Conservation (phyloP, 371 early-diverging fungal genomes). For the Cladochytrium tenue region DNA sequence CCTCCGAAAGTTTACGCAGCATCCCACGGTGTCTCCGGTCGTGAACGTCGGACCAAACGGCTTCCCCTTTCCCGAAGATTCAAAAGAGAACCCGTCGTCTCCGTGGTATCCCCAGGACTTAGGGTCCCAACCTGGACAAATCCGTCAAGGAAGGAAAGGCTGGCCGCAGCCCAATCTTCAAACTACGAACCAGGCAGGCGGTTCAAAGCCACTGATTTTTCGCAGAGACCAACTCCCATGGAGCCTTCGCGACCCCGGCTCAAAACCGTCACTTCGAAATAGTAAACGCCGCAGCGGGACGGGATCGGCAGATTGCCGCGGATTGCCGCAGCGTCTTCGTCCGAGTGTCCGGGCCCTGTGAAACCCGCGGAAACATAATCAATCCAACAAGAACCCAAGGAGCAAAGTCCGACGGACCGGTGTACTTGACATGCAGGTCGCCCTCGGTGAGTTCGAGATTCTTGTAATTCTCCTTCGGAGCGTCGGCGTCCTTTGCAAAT, state of each 20-base stretch:
- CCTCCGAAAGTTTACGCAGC: constrained; percentile 81
- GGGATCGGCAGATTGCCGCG: constrained; percentile 82
- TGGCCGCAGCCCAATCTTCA: not conserved
- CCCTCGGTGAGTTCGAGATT: constrained; percentile 3
- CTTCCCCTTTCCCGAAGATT: constrained; percentile 76
- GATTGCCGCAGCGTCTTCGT: constrained; percentile 81
- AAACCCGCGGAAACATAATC: constrained; percentile 3
- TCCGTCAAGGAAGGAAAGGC: not conserved
- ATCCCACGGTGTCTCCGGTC: constrained; percentile 90
- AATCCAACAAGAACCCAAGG: not conserved
- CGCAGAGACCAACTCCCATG: constrained; percentile 87
- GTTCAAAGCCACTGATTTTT: constrained; percentile 49
- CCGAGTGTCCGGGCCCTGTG: constrained; percentile 75
- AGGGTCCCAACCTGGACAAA: constrained; percentile 43
- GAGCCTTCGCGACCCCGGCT: constrained; percentile 89
- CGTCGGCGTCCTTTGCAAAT: not conserved
- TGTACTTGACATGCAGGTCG: constrained; percentile 9
- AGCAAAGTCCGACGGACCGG: constrained; percentile 8
- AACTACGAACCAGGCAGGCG: constrained; percentile 74
- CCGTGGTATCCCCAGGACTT: constrained; percentile 59
- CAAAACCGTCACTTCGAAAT: constrained; percentile 83
- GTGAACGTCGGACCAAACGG: constrained; percentile 87
- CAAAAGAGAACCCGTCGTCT: constrained; percentile 88
- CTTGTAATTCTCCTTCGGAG: constrained; percentile 8
- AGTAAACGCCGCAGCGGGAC: constrained; percentile 80